These are phyloP conservation scores for Candida railenensis DNA, from an alignment of 805 yeast species.

Conservation along the genomic window DNA sequence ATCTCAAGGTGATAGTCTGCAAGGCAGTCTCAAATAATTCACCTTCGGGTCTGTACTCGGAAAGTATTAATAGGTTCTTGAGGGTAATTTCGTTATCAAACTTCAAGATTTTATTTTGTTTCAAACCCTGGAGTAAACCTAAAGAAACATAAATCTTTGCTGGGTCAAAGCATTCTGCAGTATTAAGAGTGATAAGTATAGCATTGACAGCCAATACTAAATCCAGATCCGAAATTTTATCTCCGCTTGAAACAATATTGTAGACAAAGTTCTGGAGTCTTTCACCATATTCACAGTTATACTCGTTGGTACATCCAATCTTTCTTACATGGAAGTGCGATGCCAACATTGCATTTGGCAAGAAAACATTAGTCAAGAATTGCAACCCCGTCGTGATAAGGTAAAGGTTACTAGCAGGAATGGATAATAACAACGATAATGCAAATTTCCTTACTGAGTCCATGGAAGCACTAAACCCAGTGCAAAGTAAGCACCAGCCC, in stretches of 20 bases:
- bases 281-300: conserved; percentile 59
- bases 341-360: conserved; percentile 65
- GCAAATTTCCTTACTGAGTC: conserved; percentile 73
- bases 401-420: conserved; percentile 45
- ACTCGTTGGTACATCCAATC: conserved; percentile 22
- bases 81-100: conserved; percentile 23
- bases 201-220: conserved; percentile 22
- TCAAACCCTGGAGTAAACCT: conserved; percentile 59
- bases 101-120: conserved; percentile 21
- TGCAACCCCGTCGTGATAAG: conserved; percentile 32
- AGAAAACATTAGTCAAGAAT: conserved; percentile 47
- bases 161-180: conserved; percentile 62
- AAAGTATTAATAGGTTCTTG: conserved; percentile 16
- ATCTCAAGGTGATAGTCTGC: conserved; percentile 51
- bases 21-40: conserved; percentile 48
- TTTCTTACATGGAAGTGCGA: conserved; percentile 51
- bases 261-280: conserved; percentile 46
- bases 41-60: conserved; percentile 46
- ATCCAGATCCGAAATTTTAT: conserved; percentile 21
- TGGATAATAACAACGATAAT: conserved; percentile 51
- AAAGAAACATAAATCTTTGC: conserved; percentile 58
- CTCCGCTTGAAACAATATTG: conserved; percentile 21
- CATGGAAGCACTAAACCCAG: conserved; percentile 74
- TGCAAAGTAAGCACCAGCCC: conserved; percentile 70
- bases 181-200: conserved; percentile 44